Percentiles rank a stretch among this genome's conserved stretches.
Conservation (phyloP, 2,329 filamentous ascomycete genomes). For the Phyllachora maydis region DNA sequence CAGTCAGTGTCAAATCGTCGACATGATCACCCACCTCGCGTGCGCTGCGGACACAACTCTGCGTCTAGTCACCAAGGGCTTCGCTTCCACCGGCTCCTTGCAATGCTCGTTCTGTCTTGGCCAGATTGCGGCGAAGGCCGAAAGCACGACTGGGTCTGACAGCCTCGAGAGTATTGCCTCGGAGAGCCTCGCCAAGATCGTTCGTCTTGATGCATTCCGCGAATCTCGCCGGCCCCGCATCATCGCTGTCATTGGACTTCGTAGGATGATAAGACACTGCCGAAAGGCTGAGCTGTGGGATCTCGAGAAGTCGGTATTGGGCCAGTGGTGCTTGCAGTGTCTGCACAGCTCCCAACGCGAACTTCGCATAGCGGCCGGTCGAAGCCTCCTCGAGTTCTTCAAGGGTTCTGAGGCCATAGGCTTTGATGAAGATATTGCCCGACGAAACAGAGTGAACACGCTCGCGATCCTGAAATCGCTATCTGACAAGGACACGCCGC, state of each 20-base stretch:
- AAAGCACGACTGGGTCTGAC: too few relatives aligned
- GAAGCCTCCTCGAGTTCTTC: slow-evolving; percentile 26
- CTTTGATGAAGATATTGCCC: slow-evolving; percentile 20
- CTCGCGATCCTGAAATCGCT: slow-evolving; percentile 53
- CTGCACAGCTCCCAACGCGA: slow-evolving; percentile 73
- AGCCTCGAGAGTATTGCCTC: too few relatives aligned
- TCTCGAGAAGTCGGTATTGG: slow-evolving; percentile 44
- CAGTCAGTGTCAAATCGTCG: slow-evolving; percentile 8
- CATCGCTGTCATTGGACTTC: slow-evolving; percentile 49
- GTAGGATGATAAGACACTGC: slow-evolving; percentile 48
- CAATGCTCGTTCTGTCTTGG: too few relatives aligned
- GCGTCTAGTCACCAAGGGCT: too few relatives aligned
- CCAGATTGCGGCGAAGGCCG: too few relatives aligned
- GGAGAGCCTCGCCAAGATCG: too few relatives aligned
- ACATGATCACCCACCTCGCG: slow-evolving; percentile 31
- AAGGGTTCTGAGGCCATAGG: slow-evolving; percentile 21
- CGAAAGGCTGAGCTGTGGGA: slow-evolving; percentile 37
- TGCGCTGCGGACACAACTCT: slow-evolving; percentile 32
- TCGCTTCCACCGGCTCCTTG: too few relatives aligned
- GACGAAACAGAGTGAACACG: slow-evolving; percentile 46
- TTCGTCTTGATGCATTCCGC: slow-evolving; percentile 21
- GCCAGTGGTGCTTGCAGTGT: slow-evolving; percentile 65
- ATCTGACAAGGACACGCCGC: slow-evolving; percentile 44
- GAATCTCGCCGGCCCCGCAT: slow-evolving; percentile 42
- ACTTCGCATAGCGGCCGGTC: slow-evolving; percentile 62